A percentile compares a stretch with the other conserved stretches of the same genome.
These are phyloP conservation scores for Trichoderma koningiopsis DNA, from an alignment of 2,329 filamentous ascomycete species.

Conservation along the genomic window DNA sequence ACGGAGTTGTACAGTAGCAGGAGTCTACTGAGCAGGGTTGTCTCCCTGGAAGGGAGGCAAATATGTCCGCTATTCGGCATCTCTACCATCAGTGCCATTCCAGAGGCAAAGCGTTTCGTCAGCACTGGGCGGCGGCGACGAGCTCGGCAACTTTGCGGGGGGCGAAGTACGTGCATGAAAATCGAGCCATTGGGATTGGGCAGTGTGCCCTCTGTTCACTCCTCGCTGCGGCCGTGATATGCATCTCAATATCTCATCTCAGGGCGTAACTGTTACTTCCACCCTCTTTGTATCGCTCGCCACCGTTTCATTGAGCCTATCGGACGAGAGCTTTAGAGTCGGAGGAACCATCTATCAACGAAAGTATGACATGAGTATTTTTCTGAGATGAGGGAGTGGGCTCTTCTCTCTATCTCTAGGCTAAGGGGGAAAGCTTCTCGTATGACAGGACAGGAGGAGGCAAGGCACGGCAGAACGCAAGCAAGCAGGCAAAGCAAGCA, in stretches of 20 bases:
- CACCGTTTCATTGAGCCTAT: neutral
- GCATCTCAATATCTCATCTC: neutral
- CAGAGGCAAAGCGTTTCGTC: neutral
- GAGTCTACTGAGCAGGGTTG: neutral
- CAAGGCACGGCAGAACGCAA: neutral
- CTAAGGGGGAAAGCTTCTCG: neutral
- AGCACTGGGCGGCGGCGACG: constrained; percentile 9
- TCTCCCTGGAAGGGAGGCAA: neutral
- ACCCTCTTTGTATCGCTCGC: neutral
- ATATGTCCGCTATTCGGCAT: constrained; percentile 1
- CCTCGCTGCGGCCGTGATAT: constrained; percentile 8
- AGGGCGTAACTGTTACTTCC: neutral
- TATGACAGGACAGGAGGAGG: constrained; percentile 10
- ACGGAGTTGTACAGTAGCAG: neutral
- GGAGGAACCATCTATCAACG: neutral
- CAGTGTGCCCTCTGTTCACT: neutral
- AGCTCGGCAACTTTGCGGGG: constrained; percentile 17
- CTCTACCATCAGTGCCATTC: neutral
- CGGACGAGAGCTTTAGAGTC: neutral
- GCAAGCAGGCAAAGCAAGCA: neutral
- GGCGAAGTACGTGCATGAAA: constrained; percentile 20
- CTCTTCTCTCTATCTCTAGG: neutral
- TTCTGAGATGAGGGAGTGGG: neutral
- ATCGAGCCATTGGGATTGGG: neutral
- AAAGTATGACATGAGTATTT: neutral